A percentile compares a stretch with the other conserved stretches of the same genome.
phyloP scores from a whole-genome alignment of 2,329 filamentous ascomycete genomes.

The Aureobasidium zeae region DNA sequence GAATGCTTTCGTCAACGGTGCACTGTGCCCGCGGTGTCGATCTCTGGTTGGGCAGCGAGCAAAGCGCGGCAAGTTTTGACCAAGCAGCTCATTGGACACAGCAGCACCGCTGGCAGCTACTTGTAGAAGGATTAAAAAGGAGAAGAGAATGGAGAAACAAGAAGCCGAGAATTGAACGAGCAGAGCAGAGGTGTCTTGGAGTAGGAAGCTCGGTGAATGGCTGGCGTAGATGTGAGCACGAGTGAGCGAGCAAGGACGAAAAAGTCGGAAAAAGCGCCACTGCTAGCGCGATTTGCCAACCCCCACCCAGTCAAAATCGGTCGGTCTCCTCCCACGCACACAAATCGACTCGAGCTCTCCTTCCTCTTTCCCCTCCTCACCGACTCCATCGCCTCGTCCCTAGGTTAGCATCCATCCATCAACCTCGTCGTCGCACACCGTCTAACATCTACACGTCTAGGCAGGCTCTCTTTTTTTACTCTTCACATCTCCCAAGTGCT shows the following conservation, averaged over 20 bases:
- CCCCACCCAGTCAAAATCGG: constrained; percentile 6
- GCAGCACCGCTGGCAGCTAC: too few relatives aligned
- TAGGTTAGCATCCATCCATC: constrained; percentile 5
- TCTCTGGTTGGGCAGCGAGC: constrained; percentile 10
- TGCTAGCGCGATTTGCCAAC: not conserved
- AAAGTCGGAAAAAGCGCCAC: not conserved
- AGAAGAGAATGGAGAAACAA: not conserved
- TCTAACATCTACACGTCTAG: constrained; percentile 15
- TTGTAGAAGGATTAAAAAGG: not conserved
- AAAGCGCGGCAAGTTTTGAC: constrained; percentile 9
- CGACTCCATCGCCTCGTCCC: constrained; percentile 13
- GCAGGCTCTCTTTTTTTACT: constrained; percentile 23
- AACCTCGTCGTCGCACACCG: not conserved
- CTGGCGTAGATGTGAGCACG: not conserved
- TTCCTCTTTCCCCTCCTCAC: constrained; percentile 9
- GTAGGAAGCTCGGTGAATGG: constrained; percentile 8
- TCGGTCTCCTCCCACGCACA: not conserved
- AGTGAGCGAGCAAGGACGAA: not conserved
- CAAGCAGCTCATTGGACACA: not conserved
- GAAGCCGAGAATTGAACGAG: not conserved
- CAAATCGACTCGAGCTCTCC: constrained; percentile 4
- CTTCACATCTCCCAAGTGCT: constrained; percentile 12
- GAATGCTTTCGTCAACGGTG: not conserved
- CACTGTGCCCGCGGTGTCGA: constrained; percentile 1
- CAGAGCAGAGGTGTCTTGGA: constrained; percentile 3